Evolutionary conservation across 2,329 filamentous ascomycete genomes (phyloP).

Genomic region (Sarocladium oryzae): DNA sequence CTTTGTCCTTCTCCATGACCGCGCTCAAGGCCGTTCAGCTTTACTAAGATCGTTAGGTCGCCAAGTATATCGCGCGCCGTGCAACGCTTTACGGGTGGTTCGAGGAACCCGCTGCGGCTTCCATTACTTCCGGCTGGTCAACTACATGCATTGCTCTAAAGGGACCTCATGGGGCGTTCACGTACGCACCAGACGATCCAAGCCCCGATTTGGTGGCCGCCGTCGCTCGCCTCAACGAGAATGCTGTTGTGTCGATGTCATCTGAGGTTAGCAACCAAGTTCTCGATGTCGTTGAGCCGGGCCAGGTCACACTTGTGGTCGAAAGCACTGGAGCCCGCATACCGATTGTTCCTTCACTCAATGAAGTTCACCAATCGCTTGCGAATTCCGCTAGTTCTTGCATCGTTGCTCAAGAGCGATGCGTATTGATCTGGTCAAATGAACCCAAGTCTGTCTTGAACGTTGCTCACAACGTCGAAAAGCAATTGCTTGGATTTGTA

Average conservation of each 20-base stretch:
- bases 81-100: constrained; percentile 21
- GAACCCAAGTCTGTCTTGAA: constrained; percentile 18
- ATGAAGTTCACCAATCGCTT: constrained; percentile 15
- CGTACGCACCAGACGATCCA: constrained; percentile 17
- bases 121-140: constrained; percentile 19
- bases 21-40: too few species aligned
- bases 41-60: too few species aligned
- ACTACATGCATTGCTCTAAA: constrained; percentile 18
- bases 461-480: constrained; percentile 19
- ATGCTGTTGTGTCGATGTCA: constrained; percentile 18
- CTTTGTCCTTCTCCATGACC: too few species aligned
- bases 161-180: constrained; percentile 17
- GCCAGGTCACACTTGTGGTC: constrained; percentile 14
- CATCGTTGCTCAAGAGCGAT: constrained; percentile 17
- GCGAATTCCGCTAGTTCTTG: constrained; percentile 16
- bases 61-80: constrained; percentile 20
- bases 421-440: constrained; percentile 19
- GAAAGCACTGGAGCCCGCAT: constrained; percentile 18
- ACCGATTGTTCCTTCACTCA: constrained; percentile 16
- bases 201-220: constrained; percentile 17
- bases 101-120: constrained; percentile 16
- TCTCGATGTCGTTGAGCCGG: constrained; percentile 17
- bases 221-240: constrained; percentile 15
- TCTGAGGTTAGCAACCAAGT: constrained; percentile 18
- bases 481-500: constrained; percentile 19